Evolutionary conservation across 2,329 filamentous ascomycete species (phyloP).

Genomic region (Penicillium thymicola): DNA sequence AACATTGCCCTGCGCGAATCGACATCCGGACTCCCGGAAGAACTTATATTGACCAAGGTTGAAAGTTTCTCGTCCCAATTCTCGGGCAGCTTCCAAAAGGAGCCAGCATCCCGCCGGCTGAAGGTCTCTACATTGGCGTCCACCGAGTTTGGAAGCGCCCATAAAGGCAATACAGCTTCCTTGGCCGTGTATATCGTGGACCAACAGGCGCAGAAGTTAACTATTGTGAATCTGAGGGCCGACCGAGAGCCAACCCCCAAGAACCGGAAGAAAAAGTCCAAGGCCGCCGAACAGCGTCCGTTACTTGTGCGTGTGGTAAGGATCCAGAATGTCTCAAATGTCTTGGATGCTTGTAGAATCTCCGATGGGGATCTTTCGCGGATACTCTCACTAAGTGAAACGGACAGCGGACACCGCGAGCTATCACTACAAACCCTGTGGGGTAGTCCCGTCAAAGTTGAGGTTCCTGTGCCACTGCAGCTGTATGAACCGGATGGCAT

Average conservation of each 20-base stretch:
- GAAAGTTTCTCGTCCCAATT: conserved; percentile 62
- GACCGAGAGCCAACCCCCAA: conserved; percentile 41
- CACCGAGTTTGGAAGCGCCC: conserved; percentile 31
- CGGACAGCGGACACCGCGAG: conserved; percentile 61
- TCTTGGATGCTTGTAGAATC: conserved; percentile 70
- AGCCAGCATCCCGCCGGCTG: conserved; percentile 27
- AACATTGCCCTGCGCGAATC: conserved; percentile 70
- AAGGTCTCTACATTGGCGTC: conserved; percentile 64
- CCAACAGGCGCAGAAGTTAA: conserved; percentile 62
- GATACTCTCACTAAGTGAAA: conserved; percentile 67
- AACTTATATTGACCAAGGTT: conserved; percentile 69
- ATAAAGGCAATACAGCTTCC: conserved; percentile 31
- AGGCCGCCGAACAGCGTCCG: conserved; percentile 24
- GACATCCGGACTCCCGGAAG: conserved; percentile 68
- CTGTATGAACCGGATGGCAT: conserved; percentile 60
- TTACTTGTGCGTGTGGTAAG: conserved; percentile 39
- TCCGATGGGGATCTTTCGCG: conserved; percentile 64
- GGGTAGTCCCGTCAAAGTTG: conserved; percentile 66
- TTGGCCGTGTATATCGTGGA: conserved; percentile 65
- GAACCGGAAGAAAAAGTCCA: conserved; percentile 29
- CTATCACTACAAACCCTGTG: conserved; percentile 73
- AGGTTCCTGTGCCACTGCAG: conserved; percentile 57
- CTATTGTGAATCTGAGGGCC: conserved; percentile 62
- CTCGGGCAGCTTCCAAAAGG: conserved; percentile 29
- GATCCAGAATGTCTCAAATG: conserved; percentile 61